Conservation (phyloP, 805 yeast genomes). For the Allodekkera sacchari region DNA sequence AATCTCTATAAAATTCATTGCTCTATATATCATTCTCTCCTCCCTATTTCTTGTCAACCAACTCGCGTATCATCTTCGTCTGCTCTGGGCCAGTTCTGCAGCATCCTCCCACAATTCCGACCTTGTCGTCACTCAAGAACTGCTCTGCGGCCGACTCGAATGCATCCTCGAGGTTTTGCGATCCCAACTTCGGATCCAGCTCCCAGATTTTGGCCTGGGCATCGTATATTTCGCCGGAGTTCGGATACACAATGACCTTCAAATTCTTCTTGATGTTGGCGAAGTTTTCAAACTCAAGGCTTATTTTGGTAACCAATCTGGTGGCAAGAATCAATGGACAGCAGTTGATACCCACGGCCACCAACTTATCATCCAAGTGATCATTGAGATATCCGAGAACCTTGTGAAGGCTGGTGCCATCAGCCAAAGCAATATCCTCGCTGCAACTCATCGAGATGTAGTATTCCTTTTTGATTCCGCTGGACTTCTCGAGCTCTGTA, state of each 20-base stretch:
- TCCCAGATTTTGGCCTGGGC: constrained; percentile 36
- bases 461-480: constrained; percentile 10
- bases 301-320: constrained; percentile 28
- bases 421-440: constrained; percentile 33
- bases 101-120: constrained; percentile 64
- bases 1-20: too few relatives aligned
- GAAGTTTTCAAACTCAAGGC: constrained; percentile 7
- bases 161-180: constrained; percentile 13
- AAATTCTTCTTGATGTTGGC: constrained; percentile 10
- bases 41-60: constrained; percentile 8
- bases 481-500: constrained; percentile 14
- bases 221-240: constrained; percentile 64
- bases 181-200: constrained; percentile 8
- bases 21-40: too few relatives aligned
- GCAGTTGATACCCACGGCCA: constrained; percentile 66
- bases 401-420: constrained; percentile 36
- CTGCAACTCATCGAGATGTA: constrained; percentile 33
- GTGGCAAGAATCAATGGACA: constrained; percentile 37
- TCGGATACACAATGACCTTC: constrained; percentile 59
- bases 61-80: constrained; percentile 15
- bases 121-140: constrained; percentile 32
- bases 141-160: constrained; percentile 32
- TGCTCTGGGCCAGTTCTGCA: constrained; percentile 60
- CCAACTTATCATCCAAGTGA: constrained; percentile 12
- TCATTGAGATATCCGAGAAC: constrained; percentile 20